Percentiles rank a stretch among this genome's conserved stretches.
Conservation (phyloP, 768 basidiomycete genomes). For the Tricholoma furcatifolium region DNA sequence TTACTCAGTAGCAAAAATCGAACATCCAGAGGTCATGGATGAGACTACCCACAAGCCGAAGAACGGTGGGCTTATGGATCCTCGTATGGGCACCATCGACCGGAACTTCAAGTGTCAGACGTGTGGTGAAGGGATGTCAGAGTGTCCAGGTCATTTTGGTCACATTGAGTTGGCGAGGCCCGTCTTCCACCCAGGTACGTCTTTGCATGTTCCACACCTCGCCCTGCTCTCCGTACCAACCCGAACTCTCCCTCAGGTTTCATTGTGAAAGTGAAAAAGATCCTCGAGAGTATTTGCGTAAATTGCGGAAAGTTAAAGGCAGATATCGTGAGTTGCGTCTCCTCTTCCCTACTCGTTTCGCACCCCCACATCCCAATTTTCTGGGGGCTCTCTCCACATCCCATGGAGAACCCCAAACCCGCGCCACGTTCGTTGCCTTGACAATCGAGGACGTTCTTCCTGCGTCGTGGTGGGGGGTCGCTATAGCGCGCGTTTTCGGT, state of each 20-base stretch:
- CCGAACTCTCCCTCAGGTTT: constrained; percentile 58
- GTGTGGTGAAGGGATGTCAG: constrained; percentile 99
- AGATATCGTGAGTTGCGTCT: constrained; percentile 89
- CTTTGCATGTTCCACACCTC: neutral
- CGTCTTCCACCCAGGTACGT: constrained; percentile 94
- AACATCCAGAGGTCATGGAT: constrained; percentile 98
- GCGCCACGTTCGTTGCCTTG: constrained; percentile 73
- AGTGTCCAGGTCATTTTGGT: constrained; percentile 99
- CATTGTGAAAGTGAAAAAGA: constrained; percentile 99
- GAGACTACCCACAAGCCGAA: constrained; percentile 89
- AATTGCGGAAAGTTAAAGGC: constrained; percentile 98
- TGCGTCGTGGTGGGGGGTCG: constrained; percentile 61
- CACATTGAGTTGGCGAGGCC: constrained; percentile 96
- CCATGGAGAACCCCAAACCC: constrained; percentile 95
- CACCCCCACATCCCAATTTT: constrained; percentile 95
- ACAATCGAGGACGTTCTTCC: constrained; percentile 82
- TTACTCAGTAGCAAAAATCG: constrained; percentile 96
- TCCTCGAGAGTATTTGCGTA: constrained; percentile 97
- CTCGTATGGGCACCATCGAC: constrained; percentile 97
- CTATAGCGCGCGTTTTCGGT: constrained; percentile 80
- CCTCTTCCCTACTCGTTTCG: constrained; percentile 87
- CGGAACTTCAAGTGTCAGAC: constrained; percentile 99
- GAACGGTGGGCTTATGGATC: constrained; percentile 94
- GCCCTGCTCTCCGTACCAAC: neutral
- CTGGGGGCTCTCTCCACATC: constrained; percentile 95